Percentiles rank a stretch among this genome's conserved stretches.
Evolutionary conservation across 208 protist species (phyloP).

Genomic region (Plasmodiophora brassicae): DNA sequence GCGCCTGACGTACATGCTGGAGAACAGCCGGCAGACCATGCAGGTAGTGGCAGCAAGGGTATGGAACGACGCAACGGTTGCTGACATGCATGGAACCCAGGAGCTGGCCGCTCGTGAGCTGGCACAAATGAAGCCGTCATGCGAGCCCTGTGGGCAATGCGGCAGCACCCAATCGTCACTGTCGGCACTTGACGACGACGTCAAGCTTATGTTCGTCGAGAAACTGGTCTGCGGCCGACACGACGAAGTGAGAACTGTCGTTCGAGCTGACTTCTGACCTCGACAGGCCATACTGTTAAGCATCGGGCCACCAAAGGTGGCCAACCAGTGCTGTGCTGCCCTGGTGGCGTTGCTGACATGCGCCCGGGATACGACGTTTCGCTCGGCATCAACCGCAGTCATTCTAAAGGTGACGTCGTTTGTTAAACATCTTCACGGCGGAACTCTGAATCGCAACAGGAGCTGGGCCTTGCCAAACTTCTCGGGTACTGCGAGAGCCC

Average conservation of each 20-base stretch:
- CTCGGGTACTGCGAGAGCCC: neutral
- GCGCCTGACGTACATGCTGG: constrained; percentile 9
- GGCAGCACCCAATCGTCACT: neutral
- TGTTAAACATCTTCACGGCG: too few species aligned
- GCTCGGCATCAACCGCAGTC: neutral
- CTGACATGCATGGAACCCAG: neutral
- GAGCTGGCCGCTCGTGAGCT: constrained; percentile 8
- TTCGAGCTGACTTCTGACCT: neutral
- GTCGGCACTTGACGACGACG: neutral
- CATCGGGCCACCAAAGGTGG: neutral
- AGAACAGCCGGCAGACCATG: neutral
- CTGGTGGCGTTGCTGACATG: neutral
- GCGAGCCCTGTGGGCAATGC: neutral
- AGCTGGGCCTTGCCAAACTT: neutral
- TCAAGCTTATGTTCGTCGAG: neutral
- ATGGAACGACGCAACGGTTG: too few species aligned
- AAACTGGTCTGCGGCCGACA: constrained; percentile 8
- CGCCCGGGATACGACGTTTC: neutral
- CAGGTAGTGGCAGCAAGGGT: too few species aligned
- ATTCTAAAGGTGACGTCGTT: constrained; percentile 2
- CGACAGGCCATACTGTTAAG: neutral
- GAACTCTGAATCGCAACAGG: too few species aligned
- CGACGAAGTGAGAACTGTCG: too few species aligned
- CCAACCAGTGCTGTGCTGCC: neutral
- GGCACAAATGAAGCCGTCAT: neutral